Evolutionary conservation across 768 basidiomycete species (phyloP).

Genomic region (Tulasnella calospora): DNA sequence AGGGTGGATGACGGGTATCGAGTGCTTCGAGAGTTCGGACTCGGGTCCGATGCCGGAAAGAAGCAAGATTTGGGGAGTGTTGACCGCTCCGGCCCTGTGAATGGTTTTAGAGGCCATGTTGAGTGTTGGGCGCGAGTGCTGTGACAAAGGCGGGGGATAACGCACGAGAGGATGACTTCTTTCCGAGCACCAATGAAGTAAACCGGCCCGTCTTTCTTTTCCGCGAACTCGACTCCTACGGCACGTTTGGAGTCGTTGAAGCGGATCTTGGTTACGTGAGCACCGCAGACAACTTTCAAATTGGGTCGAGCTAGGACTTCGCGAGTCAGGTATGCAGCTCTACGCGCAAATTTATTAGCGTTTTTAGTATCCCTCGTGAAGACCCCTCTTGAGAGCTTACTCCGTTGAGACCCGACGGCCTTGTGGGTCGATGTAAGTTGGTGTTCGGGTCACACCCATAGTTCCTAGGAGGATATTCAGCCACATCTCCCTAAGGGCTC

Average conservation of each 20-base stretch:
- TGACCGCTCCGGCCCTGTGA: constrained; percentile 37
- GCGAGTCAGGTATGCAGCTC: constrained; percentile 29
- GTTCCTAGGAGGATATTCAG: background rate
- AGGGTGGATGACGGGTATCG: constrained; percentile 55
- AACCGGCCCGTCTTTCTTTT: background rate
- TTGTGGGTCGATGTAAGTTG: constrained; percentile 27
- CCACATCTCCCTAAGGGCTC: too few relatives aligned
- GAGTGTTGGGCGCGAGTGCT: background rate
- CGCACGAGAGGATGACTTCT: constrained; percentile 30
- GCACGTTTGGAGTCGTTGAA: constrained; percentile 23
- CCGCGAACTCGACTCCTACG: constrained; percentile 28
- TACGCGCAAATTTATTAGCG: background rate
- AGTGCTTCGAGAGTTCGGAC: constrained; percentile 48
- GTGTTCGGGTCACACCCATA: constrained; percentile 3
- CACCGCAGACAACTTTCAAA: constrained; percentile 24
- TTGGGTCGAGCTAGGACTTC: constrained; percentile 28
- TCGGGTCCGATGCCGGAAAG: constrained; percentile 63
- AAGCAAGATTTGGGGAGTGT: constrained; percentile 39
- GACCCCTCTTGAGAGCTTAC: background rate
- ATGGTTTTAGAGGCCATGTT: background rate
- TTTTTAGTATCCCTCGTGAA: too few relatives aligned
- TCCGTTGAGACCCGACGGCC: constrained; percentile 27
- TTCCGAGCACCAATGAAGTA: constrained; percentile 22
- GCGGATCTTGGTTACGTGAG: constrained; percentile 28
- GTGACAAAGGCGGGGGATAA: background rate